Evolutionary conservation across 2,329 filamentous ascomycete species (phyloP), one percentile per base, ranked within the genome.

Genomic region (Biscogniauxia mediterranea): DNA sequence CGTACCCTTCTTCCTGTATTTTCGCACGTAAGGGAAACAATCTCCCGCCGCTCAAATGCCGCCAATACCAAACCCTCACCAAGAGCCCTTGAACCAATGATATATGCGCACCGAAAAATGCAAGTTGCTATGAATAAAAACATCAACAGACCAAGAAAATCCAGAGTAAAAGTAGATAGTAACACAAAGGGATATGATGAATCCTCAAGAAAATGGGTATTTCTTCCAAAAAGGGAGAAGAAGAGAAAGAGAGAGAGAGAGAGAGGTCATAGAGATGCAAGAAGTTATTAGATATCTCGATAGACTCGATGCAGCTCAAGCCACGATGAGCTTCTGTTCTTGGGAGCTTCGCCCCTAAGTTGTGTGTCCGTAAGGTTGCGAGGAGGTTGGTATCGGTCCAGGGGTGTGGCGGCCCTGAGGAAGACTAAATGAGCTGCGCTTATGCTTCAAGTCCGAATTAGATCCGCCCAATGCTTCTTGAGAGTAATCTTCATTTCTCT

Each of bases 391-490:
- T 11, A 64, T 59, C 21, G 69, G 57, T 19, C 66, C 65, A 32
- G 68, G 63, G 8, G 65, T 64, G 19, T 71, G 69, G 17, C 69
- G 58, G 7, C 64, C 64, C 28, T 71, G 70, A 25, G 68, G 67
- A 51, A 71, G 66, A 52, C 70, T 73, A 64, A 73, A 70, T 11
- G 70, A 73, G 62, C 70, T 74, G 26, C 72, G 68, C 63, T 73
- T 73, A 21, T 71, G 69, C 61, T 74, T 72, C 54, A 72, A 53
- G 52, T 60, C 54, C 20, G 63, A 49, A 23, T 59, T 60, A 46
- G 67, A 63, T 54, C 65, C 68, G 60, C 65, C 57, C 49, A 70
- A 57, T 21, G 66, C 68, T 38, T 72, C 71, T 38, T 69, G 69
- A 1, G 68, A 67, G 56, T 72, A 71, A n/a, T 72, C 71, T 17